These are phyloP conservation scores for Globisporangium apiculatum DNA, from an alignment of 352 stramenopile species.

Conservation along the genomic window DNA sequence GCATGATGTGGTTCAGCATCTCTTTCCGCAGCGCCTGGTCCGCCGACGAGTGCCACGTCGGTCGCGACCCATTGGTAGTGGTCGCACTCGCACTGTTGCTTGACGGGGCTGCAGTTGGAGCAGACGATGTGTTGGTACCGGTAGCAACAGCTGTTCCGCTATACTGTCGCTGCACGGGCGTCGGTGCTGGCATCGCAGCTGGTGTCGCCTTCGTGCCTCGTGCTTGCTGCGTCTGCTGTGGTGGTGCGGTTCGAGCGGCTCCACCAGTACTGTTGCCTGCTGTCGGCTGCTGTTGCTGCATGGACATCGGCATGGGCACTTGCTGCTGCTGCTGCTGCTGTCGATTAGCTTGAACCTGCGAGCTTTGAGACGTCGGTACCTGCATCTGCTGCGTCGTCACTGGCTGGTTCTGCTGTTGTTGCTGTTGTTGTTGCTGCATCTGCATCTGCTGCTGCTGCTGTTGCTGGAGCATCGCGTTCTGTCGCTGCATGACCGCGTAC, in stretches of 20 bases:
- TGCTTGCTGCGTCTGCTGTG: slow-evolving; percentile 18
- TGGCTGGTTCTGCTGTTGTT: not conserved
- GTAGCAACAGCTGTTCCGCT: slow-evolving; percentile 1
- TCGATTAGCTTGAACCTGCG: not conserved
- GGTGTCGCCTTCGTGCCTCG: not conserved
- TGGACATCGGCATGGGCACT: not conserved
- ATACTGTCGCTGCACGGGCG: slow-evolving; percentile 8
- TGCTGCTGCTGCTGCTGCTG: slow-evolving; percentile 1
- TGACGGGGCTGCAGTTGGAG: not conserved
- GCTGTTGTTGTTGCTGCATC: slow-evolving; percentile 16
- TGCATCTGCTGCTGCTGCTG: slow-evolving; percentile 21
- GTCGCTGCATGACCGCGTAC: slow-evolving; percentile 31
- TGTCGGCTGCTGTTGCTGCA: not conserved
- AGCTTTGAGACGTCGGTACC: not conserved
- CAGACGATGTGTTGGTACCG: not conserved
- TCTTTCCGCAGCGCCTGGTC: slow-evolving; percentile 74
- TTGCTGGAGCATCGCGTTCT: slow-evolving; percentile 34
- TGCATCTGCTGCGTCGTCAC: not conserved
- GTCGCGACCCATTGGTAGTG: slow-evolving; percentile 12
- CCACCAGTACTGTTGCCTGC: not conserved
- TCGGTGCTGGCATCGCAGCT: slow-evolving; percentile 7
- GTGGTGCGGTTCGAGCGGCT: not conserved
- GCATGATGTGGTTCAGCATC: slow-evolving; percentile 90
- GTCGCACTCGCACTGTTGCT: not conserved
- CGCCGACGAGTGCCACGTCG: slow-evolving; percentile 61